Percentiles rank a stretch among this genome's conserved stretches.
These are phyloP conservation scores for Cryptococcus sp. DNA, from an alignment of 1,284 basidiomycete genomes.

Conservation along the genomic window DNA sequence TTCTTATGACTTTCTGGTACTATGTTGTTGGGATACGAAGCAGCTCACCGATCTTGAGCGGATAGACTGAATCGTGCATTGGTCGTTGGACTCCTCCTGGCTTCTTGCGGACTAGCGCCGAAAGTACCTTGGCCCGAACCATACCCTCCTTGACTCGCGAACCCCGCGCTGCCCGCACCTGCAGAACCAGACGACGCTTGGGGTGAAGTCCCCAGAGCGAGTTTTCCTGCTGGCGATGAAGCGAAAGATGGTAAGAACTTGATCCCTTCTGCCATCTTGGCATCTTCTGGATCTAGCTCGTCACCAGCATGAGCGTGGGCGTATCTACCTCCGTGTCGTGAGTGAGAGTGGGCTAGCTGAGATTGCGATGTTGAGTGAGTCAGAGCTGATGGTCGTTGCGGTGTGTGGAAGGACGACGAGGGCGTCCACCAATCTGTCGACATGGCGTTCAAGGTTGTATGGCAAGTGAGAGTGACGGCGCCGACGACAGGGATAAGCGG, in stretches of 20 bases:
- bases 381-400: constrained; percentile 2
- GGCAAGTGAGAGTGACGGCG: no score
- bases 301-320: constrained; percentile 19
- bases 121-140: background rate
- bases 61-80: background rate
- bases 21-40: background rate
- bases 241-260: constrained; percentile 47
- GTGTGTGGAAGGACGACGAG: constrained; percentile 10
- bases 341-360: background rate
- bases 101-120: background rate
- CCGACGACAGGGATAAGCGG: no score
- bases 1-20: no score
- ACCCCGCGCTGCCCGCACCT: background rate
- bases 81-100: constrained; percentile 1
- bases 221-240: constrained; percentile 37
- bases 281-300: constrained; percentile 44
- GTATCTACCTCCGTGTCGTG: background rate
- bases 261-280: constrained; percentile 35
- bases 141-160: background rate
- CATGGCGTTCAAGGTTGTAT: background rate
- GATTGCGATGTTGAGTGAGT: constrained; percentile 1
- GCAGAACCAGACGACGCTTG: constrained; percentile 1
- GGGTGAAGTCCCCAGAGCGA: constrained; percentile 35
- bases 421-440: constrained; percentile 22
- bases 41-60: background rate